Base-by-base conservation (phyloP, 108 stramenopile genomes). In the Fistulifera solaris region DNA sequence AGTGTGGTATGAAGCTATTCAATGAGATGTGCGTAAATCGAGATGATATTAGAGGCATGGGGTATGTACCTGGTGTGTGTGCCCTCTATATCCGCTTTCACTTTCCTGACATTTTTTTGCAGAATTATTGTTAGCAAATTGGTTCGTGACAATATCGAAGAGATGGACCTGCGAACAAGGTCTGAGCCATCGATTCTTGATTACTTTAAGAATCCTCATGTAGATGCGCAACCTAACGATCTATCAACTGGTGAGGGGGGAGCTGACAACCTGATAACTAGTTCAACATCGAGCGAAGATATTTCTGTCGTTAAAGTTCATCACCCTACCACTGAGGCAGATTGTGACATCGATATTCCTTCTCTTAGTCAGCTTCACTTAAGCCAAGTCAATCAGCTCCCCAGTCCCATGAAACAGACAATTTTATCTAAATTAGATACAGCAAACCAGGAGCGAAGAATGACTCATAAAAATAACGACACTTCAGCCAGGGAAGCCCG, bases 41-140 rank as follows among this genome's bases (percentile, higher is more conserved):
- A 35, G 74, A 83, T 16, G 72, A 73, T 43, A 73, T 93, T 23
- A 62, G 94, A 48, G 94, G 94, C 17, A 81, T 95, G 77, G 31
- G 31, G 31, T 35, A 35, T 35, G 31, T 35, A 6, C 6, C 31
- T 35, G 31, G 31, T 35, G 31, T 35, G 3, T 35, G 31, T 35
- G 31, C 6, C 3, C 6, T 35, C 31, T 35, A 8, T 35, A n/a
- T n/a, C n/a, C 31, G 31, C 8, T 8, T 8, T 35, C 31, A 35
- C 31, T 8, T 3, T 6, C 31, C 31, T 35, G 6, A 35, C 31
- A 35, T 8, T 35, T 6, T 35, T 35, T 35, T 3, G 6, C 44
- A 92, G 94, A 8, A 75, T 95, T 18, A 56, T 79, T 11, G 65
- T 89, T 1, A 79, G 63, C 53, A 81, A 85, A 18, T 78, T 89